Base-by-base conservation (phyloP, 306 rosid species). In the Abrus precatorius region DNA sequence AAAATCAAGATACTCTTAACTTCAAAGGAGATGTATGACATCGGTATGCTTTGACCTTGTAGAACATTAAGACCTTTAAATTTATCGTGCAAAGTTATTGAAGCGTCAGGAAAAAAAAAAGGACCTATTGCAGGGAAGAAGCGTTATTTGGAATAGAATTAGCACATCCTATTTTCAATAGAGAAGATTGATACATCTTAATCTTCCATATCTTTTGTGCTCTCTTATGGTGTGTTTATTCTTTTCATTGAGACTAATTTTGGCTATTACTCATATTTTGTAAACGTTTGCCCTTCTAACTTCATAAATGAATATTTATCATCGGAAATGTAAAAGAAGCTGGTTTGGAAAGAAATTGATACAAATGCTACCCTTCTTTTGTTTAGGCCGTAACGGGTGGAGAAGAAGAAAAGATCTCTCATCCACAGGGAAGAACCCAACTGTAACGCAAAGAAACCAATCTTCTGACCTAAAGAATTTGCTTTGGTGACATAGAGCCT, bases 401-500 rank as follows among this genome's bases (percentile, higher is more conserved):
- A 76, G 72, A 47, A 47, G 2, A 10, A 47, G 10, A 2, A 47
- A 0, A 47, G 20, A 36, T 36, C 4, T 66, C 86, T 79, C 7
- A 83, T 40, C 90, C 93, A 84, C 34, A 84, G 85, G 20, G 91
- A 91, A 81, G 86, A 89, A 72, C 88, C 85, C 14, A 88, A 76
- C 54, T 86, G 87, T 44, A 86, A 28, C 7, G 85, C 54, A 74
- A 88, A 89, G 80, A 86, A 68, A 30, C 76, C 80, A 52, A 88
- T 86, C 96, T 86, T 78, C 54, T 83, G 92, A 45, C 89, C 91
- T 72, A 85, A 44, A 80, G 72, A 73, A 86, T 84, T 5, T 84
- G 48, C 87, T 63, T 91, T 0, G 93, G 92, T 32, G 90, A 20
- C 20, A 20, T 20, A 20, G 72, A 78, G 2, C 87, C 71, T 66